A percentile compares a stretch with the other conserved stretches of the same genome.
phyloP scores from a whole-genome alignment of 495 filamentous ascomycete genomes.

The Daldinia loculata region DNA sequence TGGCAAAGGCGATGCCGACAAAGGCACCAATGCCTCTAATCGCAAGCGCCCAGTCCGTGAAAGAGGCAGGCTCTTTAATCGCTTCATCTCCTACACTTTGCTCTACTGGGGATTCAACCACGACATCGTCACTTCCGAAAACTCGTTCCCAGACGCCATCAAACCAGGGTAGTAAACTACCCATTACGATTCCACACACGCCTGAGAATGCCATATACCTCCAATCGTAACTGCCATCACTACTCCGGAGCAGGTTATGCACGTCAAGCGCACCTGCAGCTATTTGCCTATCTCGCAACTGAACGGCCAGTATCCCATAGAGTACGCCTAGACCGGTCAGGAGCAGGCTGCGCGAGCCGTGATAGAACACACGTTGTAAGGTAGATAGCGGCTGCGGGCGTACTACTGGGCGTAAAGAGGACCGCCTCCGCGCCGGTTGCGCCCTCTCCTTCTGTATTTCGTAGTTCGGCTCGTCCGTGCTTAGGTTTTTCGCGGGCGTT shows the following conservation, averaged over 20 bases:
- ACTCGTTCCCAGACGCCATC: constrained; percentile 68
- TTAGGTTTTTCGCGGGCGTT: constrained; percentile 58
- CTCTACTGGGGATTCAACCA: constrained; percentile 24
- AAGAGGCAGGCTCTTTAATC: constrained; percentile 36
- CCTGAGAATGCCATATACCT: constrained; percentile 84
- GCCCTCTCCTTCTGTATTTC: constrained; percentile 42
- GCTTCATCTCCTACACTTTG: constrained; percentile 19
- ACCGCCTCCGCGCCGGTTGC: constrained; percentile 30
- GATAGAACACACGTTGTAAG: constrained; percentile 42
- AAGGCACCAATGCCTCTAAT: constrained; percentile 92
- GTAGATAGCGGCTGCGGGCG: constrained; percentile 29
- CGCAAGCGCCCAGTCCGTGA: constrained; percentile 78
- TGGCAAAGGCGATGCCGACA: constrained; percentile 95
- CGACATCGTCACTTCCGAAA: constrained; percentile 37
- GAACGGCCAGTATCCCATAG: constrained; percentile 87
- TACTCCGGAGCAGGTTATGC: constrained; percentile 60
- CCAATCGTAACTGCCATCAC: constrained; percentile 60
- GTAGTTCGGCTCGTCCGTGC: constrained; percentile 43
- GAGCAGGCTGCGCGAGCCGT: constrained; percentile 64
- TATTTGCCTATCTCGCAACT: constrained; percentile 58
- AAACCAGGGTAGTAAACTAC: constrained; percentile 83
- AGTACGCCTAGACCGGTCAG: constrained; percentile 84
- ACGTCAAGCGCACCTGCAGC: constrained; percentile 61
- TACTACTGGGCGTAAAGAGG: constrained; percentile 33
- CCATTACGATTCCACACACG: constrained; percentile 75